phyloP scores from a whole-genome alignment of 805 yeast genomes.

The Allodekkera sacchari region DNA sequence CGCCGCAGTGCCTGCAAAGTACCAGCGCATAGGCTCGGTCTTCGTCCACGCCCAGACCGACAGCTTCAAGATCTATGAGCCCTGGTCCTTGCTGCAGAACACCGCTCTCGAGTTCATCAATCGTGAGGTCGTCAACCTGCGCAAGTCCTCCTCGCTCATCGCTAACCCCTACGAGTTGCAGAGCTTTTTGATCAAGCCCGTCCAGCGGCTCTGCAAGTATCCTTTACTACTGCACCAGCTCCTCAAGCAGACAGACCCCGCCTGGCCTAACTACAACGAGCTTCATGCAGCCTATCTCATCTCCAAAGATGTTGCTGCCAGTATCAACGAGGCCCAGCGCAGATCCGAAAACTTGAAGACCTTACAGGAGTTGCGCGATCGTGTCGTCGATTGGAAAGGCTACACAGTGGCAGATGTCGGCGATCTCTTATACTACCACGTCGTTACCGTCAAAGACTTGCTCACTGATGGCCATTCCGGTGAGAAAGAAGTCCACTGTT shows the following conservation, averaged over 20 bases:
- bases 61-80: conserved; percentile 83
- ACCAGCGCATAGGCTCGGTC: conserved; percentile 82
- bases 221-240: conserved; percentile 77
- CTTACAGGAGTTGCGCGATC: conserved; percentile 56
- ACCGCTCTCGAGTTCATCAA: conserved; percentile 77
- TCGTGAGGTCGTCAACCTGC: conserved; percentile 50
- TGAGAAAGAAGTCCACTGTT: conserved; percentile 85
- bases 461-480: conserved; percentile 42
- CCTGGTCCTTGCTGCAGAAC: conserved; percentile 88
- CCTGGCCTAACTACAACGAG: conserved; percentile 54
- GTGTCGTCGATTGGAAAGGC: conserved; percentile 90
- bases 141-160: conserved; percentile 47
- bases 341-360: conserved; percentile 76
- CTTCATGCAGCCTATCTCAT: conserved; percentile 61
- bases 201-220: conserved; percentile 92
- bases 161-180: conserved; percentile 87
- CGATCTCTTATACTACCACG: conserved; percentile 68
- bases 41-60: conserved; percentile 73
- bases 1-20: conserved; percentile 59
- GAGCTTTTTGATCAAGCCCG: conserved; percentile 84
- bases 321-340: conserved; percentile 91
- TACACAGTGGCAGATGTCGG: conserved; percentile 76
- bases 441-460: conserved; percentile 58
- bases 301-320: conserved; percentile 75
- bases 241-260: conserved; percentile 50